Percentiles rank a stretch among this genome's conserved stretches.
phyloP scores from a whole-genome alignment of 495 filamentous ascomycete species.

The Penicillium manginii region DNA sequence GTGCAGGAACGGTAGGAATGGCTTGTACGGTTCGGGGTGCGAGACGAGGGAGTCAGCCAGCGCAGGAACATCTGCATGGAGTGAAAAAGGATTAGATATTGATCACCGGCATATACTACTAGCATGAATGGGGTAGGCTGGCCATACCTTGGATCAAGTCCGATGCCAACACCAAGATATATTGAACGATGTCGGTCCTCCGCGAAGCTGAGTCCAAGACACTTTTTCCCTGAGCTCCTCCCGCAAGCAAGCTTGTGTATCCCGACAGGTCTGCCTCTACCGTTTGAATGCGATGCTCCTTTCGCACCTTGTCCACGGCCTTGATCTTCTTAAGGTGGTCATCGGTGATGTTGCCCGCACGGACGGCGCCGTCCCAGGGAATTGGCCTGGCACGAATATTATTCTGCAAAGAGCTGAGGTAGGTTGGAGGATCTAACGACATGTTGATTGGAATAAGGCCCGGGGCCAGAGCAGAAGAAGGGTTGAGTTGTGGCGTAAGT shows the following conservation, averaged over 20 bases:
- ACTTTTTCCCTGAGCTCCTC: slow-evolving; percentile 68
- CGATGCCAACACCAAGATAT: slow-evolving; percentile 85
- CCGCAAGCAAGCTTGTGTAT: slow-evolving; percentile 80
- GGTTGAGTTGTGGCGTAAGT: slow-evolving; percentile 2
- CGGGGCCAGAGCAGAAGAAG: slow-evolving; percentile 10
- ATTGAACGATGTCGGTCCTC: slow-evolving; percentile 87
- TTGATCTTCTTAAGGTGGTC: slow-evolving; percentile 95
- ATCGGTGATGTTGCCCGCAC: slow-evolving; percentile 91
- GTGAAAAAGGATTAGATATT: slow-evolving; percentile 1
- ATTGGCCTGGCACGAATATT: slow-evolving; percentile 94
- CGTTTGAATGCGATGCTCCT: slow-evolving; percentile 79
- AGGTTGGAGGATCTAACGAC: slow-evolving; percentile 89
- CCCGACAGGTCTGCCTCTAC: slow-evolving; percentile 78
- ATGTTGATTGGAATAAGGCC: slow-evolving; percentile 47
- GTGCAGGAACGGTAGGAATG: slow-evolving; percentile 83
- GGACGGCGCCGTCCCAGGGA: slow-evolving; percentile 96
- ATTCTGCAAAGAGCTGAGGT: slow-evolving; percentile 88
- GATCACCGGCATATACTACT: slow-evolving; percentile 5
- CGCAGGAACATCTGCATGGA: slow-evolving; percentile 68
- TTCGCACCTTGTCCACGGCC: slow-evolving; percentile 94
- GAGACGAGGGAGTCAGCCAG: slow-evolving; percentile 75
- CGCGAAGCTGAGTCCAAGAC: slow-evolving; percentile 80
- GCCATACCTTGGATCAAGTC: slow-evolving; percentile 82
- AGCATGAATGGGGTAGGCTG: too few relatives aligned
- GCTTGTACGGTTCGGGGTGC: slow-evolving; percentile 77